phyloP scores from a whole-genome alignment of 2,329 filamentous ascomycete genomes.

The Endoconidiophora laricicola region DNA sequence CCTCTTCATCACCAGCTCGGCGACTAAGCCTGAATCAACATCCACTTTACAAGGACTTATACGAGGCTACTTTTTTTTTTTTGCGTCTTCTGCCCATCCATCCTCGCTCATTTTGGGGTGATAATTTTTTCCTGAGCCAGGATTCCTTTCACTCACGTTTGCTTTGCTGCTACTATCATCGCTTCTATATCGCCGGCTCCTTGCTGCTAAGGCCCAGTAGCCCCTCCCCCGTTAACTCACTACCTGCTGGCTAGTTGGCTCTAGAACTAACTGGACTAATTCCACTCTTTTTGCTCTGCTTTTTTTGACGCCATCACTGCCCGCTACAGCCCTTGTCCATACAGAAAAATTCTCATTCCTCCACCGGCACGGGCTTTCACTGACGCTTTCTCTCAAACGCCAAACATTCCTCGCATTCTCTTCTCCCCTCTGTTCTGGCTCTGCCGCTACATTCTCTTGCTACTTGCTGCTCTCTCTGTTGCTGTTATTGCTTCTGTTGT shows the following conservation, averaged over 20 bases:
- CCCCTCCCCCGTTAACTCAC: constrained; percentile 1
- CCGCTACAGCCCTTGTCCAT: constrained; percentile 4
- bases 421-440: background rate
- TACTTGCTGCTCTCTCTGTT: background rate
- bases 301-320: constrained; percentile 5
- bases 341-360: constrained; percentile 14
- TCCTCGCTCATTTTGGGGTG: background rate
- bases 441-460: background rate
- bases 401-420: background rate
- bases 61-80: background rate
- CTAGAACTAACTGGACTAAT: constrained; percentile 2
- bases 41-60: too few relatives aligned
- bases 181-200: background rate
- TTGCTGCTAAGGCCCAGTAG: background rate
- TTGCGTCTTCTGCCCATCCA: too few relatives aligned
- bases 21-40: too few relatives aligned
- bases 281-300: constrained; percentile 5
- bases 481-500: background rate
- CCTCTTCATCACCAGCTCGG: background rate
- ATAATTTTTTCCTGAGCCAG: constrained; percentile 1
- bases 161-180: too few relatives aligned
- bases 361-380: constrained; percentile 9
- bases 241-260: background rate
- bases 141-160: background rate
- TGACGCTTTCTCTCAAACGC: constrained; percentile 1